These are phyloP conservation scores for Aurinia saxatilis DNA, from an alignment of 345 rosid genomes.

Conservation along the genomic window DNA sequence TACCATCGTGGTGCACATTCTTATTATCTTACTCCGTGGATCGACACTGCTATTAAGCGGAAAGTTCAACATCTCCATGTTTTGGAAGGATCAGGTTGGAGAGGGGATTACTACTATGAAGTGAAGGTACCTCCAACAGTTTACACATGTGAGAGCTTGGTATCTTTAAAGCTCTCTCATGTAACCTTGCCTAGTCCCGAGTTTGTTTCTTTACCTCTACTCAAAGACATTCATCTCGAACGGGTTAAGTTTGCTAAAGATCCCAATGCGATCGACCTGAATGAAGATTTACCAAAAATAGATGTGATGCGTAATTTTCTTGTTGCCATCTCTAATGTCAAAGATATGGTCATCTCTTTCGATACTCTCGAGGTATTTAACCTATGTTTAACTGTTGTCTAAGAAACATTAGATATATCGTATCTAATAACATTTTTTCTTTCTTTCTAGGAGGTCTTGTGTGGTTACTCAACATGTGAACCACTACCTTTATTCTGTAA, in stretches of 20 bases:
- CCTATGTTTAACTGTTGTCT: too few species aligned
- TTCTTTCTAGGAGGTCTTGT: too few species aligned
- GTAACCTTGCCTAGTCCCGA: not conserved
- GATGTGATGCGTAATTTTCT: not conserved
- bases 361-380: not conserved
- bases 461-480: too few species aligned
- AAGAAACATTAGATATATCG: too few species aligned
- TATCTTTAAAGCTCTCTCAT: not conserved
- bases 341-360: not conserved
- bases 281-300: too few species aligned
- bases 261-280: not conserved
- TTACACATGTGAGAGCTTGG: not conserved
- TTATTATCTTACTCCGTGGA: not conserved
- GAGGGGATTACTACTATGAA: too few species aligned
- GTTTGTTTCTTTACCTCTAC: not conserved
- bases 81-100: too few species aligned
- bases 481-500: not conserved
- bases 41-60: not conserved
- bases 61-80: not conserved
- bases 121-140: not conserved
- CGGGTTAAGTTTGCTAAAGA: not conserved
- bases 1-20: too few species aligned
- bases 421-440: not conserved
- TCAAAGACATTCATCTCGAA: not conserved
- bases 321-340: not conserved